Percentiles rank a stretch among this genome's conserved stretches.
These are phyloP conservation scores for Castanea mollissima DNA, from an alignment of 306 rosid species.

Conservation along the genomic window DNA sequence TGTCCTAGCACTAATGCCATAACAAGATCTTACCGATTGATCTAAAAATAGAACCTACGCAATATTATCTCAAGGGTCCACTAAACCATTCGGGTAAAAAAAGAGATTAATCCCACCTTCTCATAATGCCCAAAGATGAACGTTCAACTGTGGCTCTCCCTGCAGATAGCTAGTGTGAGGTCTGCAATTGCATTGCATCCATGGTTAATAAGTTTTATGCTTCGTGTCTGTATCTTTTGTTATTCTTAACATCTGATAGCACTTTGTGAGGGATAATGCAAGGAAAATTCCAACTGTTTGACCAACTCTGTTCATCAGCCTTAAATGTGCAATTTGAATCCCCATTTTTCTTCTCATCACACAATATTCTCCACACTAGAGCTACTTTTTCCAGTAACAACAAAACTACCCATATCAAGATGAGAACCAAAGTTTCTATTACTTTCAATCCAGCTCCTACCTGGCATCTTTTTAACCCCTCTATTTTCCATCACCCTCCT, in stretches of 20 bases:
- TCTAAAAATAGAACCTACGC: neutral
- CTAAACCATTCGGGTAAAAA: neutral
- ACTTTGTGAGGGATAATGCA: neutral
- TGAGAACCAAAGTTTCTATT: constrained; percentile 31
- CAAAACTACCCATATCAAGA: constrained; percentile 20
- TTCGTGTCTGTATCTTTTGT: neutral
- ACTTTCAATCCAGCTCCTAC: constrained; percentile 79
- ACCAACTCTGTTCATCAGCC: neutral
- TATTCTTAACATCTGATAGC: neutral
- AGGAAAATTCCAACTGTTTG: neutral
- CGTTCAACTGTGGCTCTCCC: neutral
- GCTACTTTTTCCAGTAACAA: constrained; percentile 18
- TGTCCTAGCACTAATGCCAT: neutral
- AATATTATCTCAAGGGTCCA: neutral
- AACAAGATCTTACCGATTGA: neutral
- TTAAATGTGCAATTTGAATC: constrained; percentile 7
- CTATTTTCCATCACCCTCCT: constrained; percentile 73
- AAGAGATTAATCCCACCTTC: neutral
- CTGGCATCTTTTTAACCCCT: constrained; percentile 75
- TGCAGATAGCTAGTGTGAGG: neutral
- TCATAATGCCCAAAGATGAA: neutral
- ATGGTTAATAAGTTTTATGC: neutral
- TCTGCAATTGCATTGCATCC: neutral
- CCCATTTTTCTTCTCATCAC: constrained; percentile 20
- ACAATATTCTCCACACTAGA: constrained; percentile 22